phyloP scores from a whole-genome alignment of 441 rosid species.

The Adansonia madagascariensis region DNA sequence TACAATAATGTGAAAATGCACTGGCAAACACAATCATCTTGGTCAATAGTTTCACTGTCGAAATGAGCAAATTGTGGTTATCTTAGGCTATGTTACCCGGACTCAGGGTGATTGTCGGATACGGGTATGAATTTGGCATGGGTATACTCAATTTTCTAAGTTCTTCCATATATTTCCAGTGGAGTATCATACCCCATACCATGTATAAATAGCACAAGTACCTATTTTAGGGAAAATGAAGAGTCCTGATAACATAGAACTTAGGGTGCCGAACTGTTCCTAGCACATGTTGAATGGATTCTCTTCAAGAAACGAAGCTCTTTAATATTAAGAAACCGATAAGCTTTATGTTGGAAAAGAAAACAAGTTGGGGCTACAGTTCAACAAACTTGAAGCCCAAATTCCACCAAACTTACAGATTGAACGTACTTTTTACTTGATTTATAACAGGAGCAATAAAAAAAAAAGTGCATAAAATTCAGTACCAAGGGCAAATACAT shows the following conservation, averaged over 20 bases:
- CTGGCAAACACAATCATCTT: not conserved
- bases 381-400: not conserved
- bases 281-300: not conserved
- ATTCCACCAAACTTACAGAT: not conserved
- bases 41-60: not conserved
- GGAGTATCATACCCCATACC: too few relatives aligned
- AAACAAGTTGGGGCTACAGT: not conserved
- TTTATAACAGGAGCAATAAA: not conserved
- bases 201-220: too few relatives aligned
- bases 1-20: not conserved
- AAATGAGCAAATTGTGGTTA: not conserved
- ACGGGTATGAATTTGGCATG: too few relatives aligned
- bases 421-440: not conserved
- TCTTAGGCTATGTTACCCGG: not conserved
- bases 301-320: not conserved
- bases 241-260: too few relatives aligned
- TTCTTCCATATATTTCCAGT: too few relatives aligned
- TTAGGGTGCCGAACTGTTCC: not conserved
- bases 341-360: not conserved
- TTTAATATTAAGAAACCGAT: not conserved
- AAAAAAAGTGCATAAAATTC: not conserved
- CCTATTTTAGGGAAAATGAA: too few relatives aligned
- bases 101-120: too few relatives aligned
- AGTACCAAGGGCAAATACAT: not conserved
- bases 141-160: too few relatives aligned